These are phyloP conservation scores for Calvatia gigantea DNA, from an alignment of 768 basidiomycete species.

Conservation along the genomic window DNA sequence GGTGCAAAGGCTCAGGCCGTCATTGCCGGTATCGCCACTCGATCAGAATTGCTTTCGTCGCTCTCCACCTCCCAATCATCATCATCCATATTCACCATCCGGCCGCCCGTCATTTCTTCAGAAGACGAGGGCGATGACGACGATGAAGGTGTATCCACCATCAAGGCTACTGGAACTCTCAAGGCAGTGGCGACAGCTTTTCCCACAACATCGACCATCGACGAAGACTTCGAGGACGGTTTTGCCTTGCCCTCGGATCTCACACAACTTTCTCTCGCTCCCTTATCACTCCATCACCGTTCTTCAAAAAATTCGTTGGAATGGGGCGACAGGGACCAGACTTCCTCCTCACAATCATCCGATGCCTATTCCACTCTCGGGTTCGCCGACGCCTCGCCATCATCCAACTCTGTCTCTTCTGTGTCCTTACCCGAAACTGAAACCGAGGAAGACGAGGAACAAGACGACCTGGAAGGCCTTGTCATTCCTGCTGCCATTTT, in stretches of 20 bases:
- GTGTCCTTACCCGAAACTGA: slow-evolving; percentile 70
- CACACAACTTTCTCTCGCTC: slow-evolving; percentile 77
- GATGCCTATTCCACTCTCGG: slow-evolving; percentile 81
- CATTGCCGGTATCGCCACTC: slow-evolving; percentile 34
- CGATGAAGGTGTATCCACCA: slow-evolving; percentile 81
- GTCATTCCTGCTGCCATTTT: slow-evolving; percentile 76
- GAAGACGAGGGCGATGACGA: slow-evolving; percentile 59
- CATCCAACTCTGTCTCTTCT: slow-evolving; percentile 69
- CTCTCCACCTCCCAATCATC: slow-evolving; percentile 21
- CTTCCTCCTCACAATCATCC: slow-evolving; percentile 82
- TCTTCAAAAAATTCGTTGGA: slow-evolving; percentile 82
- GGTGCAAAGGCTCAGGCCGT: slow-evolving; percentile 43
- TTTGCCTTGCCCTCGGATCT: slow-evolving; percentile 80
- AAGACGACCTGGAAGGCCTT: slow-evolving; percentile 77
- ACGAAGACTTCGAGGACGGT: slow-evolving; percentile 82
- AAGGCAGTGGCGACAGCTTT: slow-evolving; percentile 31
- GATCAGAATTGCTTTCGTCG: slow-evolving; percentile 32
- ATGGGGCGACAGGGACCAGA: slow-evolving; percentile 83
- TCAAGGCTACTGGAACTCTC: slow-evolving; percentile 56
- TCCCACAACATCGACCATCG: slow-evolving; percentile 36
- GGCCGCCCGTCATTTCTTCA: slow-evolving; percentile 53
- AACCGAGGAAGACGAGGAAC: slow-evolving; percentile 67
- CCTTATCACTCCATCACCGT: slow-evolving; percentile 70
- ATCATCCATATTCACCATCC: slow-evolving; percentile 50
- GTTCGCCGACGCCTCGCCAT: slow-evolving; percentile 67